A percentile compares a stretch with the other conserved stretches of the same genome.
Evolutionary conservation across 495 filamentous ascomycete species (phyloP).

Genomic region (Trichoderma virens): DNA sequence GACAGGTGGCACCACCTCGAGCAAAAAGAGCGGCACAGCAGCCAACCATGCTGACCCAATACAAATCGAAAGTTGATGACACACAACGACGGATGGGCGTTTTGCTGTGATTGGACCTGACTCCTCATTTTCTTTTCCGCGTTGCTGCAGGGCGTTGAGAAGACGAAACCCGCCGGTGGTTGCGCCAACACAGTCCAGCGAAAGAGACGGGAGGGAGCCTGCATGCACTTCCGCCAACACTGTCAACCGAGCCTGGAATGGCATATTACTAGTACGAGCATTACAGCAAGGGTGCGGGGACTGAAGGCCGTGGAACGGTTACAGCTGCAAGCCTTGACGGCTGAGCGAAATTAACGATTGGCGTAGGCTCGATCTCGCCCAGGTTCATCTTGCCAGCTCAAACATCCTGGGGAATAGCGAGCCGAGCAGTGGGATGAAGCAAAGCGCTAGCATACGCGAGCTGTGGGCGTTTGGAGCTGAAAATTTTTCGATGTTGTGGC

Average conservation of each 20-base stretch:
- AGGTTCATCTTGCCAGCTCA: not conserved
- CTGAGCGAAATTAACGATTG: not conserved
- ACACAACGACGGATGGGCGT: not conserved
- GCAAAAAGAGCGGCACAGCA: slow-evolving; percentile 11
- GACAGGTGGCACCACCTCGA: not conserved
- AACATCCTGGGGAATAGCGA: not conserved
- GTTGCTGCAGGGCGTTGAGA: not conserved
- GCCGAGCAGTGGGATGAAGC: not conserved
- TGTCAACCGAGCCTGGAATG: not conserved
- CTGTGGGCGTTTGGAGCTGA: not conserved
- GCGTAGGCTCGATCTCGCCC: not conserved
- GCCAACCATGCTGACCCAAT: slow-evolving; percentile 4
- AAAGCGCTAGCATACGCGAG: not conserved
- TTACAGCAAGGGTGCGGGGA: not conserved
- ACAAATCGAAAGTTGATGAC: not conserved
- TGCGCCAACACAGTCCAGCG: not conserved
- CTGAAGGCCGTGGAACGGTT: not conserved
- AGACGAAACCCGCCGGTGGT: not conserved
- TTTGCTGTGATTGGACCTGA: not conserved
- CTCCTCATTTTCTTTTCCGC: not conserved
- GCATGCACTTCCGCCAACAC: not conserved
- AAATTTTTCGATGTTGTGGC: not conserved
- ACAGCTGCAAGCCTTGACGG: not conserved
- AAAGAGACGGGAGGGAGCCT: not conserved
- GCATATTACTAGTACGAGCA: not conserved